A percentile compares a stretch with the other conserved stretches of the same genome.
These are phyloP conservation scores for Sphaerobolus stellatus DNA, from an alignment of 1,284 basidiomycete genomes.

Conservation along the genomic window DNA sequence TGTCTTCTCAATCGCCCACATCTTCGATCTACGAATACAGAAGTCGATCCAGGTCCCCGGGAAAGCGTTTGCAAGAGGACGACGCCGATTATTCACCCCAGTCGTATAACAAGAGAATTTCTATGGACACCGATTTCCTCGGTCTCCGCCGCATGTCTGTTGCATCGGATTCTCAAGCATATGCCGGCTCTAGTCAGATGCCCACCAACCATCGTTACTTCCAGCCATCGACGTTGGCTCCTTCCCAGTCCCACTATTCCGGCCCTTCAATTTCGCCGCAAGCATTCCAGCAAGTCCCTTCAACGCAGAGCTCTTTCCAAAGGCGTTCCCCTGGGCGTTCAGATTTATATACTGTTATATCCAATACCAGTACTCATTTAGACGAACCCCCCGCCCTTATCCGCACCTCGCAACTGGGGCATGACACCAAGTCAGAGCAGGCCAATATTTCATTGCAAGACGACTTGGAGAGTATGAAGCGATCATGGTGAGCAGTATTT, in stretches of 20 bases:
- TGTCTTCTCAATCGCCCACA: not conserved
- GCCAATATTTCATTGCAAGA: constrained; percentile 36
- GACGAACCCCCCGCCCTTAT: constrained; percentile 4
- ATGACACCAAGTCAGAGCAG: constrained; percentile 5
- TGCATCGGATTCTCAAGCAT: not conserved
- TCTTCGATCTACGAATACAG: not conserved
- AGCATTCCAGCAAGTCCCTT: not conserved
- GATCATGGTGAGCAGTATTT: constrained; percentile 39
- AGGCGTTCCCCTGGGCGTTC: not conserved
- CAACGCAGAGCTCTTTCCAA: not conserved
- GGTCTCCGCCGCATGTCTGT: constrained; percentile 5
- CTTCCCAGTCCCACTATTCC: not conserved
- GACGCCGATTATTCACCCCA: not conserved
- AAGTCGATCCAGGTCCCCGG: not conserved
- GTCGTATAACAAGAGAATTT: not conserved
- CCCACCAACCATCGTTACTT: not conserved
- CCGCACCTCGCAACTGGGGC: constrained; percentile 9
- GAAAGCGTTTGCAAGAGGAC: not conserved
- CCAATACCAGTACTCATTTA: not conserved
- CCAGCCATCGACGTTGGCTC: not conserved
- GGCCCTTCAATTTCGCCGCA: constrained; percentile 1
- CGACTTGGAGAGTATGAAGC: constrained; percentile 46
- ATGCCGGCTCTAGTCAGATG: not conserved
- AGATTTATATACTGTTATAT: not conserved
- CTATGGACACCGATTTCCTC: constrained; percentile 12